Evolutionary conservation across 192 early-diverging fungal species (phyloP), one percentile per base, ranked within the genome.

Genomic region (Coemansia sp.): DNA sequence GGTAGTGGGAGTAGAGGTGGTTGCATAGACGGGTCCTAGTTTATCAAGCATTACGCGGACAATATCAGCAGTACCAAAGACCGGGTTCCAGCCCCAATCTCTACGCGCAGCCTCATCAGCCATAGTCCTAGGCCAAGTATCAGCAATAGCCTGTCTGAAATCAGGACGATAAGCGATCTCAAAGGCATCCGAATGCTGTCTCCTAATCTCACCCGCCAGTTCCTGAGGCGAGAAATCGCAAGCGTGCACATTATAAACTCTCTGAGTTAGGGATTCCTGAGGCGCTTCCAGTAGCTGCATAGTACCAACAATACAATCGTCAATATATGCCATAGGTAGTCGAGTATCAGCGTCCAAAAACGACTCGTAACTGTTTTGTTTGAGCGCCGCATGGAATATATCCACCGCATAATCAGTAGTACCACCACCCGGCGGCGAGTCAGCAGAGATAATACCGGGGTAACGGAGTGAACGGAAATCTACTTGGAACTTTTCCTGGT

Each of bases 351-450:
- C 78, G 29, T 72, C 79, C 66, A 91, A 74, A 79, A 88, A 91
- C 66, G 88, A 89, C 18, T 83, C 72, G 69, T 89, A 91, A 33
- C 73, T 49, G 55, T 88, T 86, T 15, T 81, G 71, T 59, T 88
- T 85, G 33, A 91, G 76, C 10, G 89, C 89, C 5, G 79, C 84
- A 65, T 91, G 89, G 79, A 91, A 91, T 40, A 91, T 91, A 40
- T 91, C 87, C 52, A 91, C 86, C 18, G 89, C 89, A 40, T 91
- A 91, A 36, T 91, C 89, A 3, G 88, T 91, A 16, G 89, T 91
- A 40, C 89, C 89, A 47, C 89, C 89, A 29, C 89, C 89, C 13
- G 89, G 88, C 51, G 85, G 84, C n/a, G 88, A 87, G 77, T 91
- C 89, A 1, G 87, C 85, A 16, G 86, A 87, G 59, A 91, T 87